A percentile compares a stretch with the other conserved stretches of the same genome.
Evolutionary conservation across 2,329 filamentous ascomycete species (phyloP).

Genomic region (Decorospora gaudefroyi): DNA sequence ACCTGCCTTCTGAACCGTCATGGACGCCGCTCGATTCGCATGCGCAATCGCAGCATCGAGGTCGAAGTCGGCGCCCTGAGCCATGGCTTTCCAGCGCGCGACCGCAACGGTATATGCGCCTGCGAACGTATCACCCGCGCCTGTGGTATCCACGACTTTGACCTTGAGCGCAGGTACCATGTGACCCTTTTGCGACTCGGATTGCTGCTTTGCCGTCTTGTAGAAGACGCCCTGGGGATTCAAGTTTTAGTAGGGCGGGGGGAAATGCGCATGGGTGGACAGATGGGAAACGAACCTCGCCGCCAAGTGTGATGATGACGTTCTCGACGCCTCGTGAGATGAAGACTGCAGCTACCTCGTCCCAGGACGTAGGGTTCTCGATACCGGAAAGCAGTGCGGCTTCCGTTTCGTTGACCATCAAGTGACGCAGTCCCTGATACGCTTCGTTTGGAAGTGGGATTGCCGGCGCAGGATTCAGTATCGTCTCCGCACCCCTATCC

Average conservation of each 20-base stretch:
- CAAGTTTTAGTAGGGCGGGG: conserved; percentile 31
- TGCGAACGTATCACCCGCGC: conserved; percentile 92
- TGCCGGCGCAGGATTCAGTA: conserved; percentile 83
- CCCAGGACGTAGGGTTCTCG: conserved; percentile 40
- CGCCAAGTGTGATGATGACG: conserved; percentile 82
- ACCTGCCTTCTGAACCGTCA: conserved; percentile 67
- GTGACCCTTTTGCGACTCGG: conserved; percentile 48
- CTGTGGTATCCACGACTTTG: conserved; percentile 87
- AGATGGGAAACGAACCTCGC: conserved; percentile 59
- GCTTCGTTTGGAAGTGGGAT: conserved; percentile 67
- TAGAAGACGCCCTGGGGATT: conserved; percentile 46
- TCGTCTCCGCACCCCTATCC: conserved; percentile 55
- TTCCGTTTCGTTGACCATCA: conserved; percentile 91
- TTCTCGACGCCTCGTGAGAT: conserved; percentile 70
- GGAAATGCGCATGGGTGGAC: neutral
- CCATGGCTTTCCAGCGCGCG: conserved; percentile 56
- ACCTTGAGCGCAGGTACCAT: conserved; percentile 69
- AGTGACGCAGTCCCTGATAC: conserved; percentile 71
- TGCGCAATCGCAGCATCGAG: conserved; percentile 63
- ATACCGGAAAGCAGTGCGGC: conserved; percentile 71
- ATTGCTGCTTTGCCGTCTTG: conserved; percentile 53
- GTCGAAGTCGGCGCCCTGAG: conserved; percentile 50
- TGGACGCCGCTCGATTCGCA: conserved; percentile 66
- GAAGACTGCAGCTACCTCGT: conserved; percentile 57
- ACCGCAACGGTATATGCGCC: conserved; percentile 80